These are phyloP conservation scores for Sclerotinia spermophila DNA, from an alignment of 2,329 filamentous ascomycete species.

Conservation along the genomic window DNA sequence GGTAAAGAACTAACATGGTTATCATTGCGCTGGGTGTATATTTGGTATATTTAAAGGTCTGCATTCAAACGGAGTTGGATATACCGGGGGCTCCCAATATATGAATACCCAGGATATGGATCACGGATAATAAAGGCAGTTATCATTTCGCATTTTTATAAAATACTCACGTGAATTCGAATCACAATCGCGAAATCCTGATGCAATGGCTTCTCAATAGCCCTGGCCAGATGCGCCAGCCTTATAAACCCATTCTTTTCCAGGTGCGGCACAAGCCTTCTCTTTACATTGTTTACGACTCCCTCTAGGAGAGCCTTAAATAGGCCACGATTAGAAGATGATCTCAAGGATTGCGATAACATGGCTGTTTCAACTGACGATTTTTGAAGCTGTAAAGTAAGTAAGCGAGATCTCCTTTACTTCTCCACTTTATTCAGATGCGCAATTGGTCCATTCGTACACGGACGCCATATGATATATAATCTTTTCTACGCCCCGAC, in stretches of 20 bases:
- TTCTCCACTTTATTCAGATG: background rate
- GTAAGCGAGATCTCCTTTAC: conserved; percentile 12
- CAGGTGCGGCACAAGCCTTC: background rate
- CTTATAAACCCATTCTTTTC: background rate
- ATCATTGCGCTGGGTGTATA: background rate
- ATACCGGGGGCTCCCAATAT: background rate
- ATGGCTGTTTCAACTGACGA: background rate
- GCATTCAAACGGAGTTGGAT: conserved; percentile 12
- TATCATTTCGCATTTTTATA: background rate
- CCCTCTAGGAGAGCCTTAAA: background rate
- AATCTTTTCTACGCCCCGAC: background rate
- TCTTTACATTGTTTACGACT: background rate
- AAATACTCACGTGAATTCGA: background rate
- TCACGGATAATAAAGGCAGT: background rate
- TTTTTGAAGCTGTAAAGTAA: background rate
- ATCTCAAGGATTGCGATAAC: background rate
- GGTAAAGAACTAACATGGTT: conserved; percentile 42
- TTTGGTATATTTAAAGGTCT: background rate
- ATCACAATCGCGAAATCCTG: background rate
- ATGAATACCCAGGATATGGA: conserved; percentile 16
- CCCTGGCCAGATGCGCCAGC: background rate
- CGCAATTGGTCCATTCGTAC: conserved; percentile 3
- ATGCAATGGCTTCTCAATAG: background rate
- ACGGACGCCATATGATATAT: background rate
- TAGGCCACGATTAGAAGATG: background rate